Percentiles rank a stretch among this genome's conserved stretches.
These are phyloP conservation scores for Wickerhamiella sergipiensis DNA, from an alignment of 805 yeast species.

Conservation along the genomic window DNA sequence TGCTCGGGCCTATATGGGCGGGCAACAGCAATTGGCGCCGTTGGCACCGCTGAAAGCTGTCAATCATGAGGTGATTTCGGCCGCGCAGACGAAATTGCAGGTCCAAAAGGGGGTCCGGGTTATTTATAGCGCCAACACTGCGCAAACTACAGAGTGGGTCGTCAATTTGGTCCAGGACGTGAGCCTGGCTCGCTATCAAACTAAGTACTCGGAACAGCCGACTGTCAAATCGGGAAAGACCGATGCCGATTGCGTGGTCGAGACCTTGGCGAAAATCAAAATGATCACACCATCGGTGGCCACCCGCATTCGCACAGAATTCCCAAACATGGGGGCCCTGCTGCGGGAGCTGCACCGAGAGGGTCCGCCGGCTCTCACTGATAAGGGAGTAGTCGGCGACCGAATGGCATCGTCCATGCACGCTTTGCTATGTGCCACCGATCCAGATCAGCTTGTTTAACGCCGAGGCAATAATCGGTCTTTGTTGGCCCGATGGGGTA, in stretches of 20 bases:
- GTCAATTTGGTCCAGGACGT: conserved; percentile 2
- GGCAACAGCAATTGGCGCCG: not conserved
- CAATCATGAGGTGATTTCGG: not conserved
- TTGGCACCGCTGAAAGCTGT: not conserved
- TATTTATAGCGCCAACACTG: not conserved
- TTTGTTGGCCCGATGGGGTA: not conserved
- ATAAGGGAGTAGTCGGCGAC: not conserved
- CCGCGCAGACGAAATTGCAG: conserved; percentile 1
- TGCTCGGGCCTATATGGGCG: conserved; percentile 1
- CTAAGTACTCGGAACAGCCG: not conserved
- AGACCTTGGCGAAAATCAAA: conserved; percentile 1
- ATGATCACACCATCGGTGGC: conserved; percentile 2
- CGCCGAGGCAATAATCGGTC: not conserved
- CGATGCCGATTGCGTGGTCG: conserved; percentile 1
- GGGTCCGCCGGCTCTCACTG: not conserved
- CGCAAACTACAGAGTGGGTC: conserved; percentile 3
- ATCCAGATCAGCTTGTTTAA: not conserved
- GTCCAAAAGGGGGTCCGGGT: not conserved
- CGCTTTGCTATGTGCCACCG: not conserved
- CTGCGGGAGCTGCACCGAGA: not conserved
- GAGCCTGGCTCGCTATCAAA: conserved; percentile 1
- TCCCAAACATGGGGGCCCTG: not conserved
- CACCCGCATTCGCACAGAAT: not conserved
- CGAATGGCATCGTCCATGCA: not conserved
- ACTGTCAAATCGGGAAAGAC: not conserved